Percentiles rank a stretch among this genome's conserved stretches.
phyloP scores from a whole-genome alignment of 2,329 filamentous ascomycete genomes.

The Tolypocladium nubicola region DNA sequence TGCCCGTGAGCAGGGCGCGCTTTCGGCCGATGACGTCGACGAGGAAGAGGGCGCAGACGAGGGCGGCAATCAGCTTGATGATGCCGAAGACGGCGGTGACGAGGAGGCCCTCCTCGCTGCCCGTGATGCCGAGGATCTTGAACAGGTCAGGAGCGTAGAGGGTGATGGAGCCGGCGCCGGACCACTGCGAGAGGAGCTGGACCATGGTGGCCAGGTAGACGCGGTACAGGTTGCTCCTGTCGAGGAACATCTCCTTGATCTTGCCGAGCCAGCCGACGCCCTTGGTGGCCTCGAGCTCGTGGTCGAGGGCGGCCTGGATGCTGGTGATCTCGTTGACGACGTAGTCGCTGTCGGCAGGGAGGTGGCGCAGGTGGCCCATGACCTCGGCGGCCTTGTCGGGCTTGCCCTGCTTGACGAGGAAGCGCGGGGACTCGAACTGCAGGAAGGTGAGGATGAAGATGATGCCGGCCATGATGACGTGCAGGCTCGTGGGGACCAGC shows the following conservation, averaged over 20 bases:
- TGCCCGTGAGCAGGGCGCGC: constrained; percentile 49
- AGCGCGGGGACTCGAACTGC: constrained; percentile 60
- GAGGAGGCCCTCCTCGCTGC: constrained; percentile 57
- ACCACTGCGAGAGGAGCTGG: constrained; percentile 66
- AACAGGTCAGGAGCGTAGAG: constrained; percentile 70
- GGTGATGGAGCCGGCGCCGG: constrained; percentile 62
- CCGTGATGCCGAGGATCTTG: constrained; percentile 57
- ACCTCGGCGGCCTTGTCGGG: constrained; percentile 45
- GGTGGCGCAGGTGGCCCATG: constrained; percentile 48
- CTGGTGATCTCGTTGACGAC: constrained; percentile 49
- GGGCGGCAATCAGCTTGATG: constrained; percentile 56
- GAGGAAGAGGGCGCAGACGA: constrained; percentile 65
- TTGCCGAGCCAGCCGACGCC: constrained; percentile 54
- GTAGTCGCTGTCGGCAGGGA: constrained; percentile 49
- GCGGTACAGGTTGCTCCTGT: constrained; percentile 61
- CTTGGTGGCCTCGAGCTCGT: constrained; percentile 61
- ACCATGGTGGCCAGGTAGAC: constrained; percentile 58
- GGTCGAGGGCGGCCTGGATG: constrained; percentile 56
- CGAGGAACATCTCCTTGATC: constrained; percentile 57
- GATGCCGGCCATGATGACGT: constrained; percentile 66
- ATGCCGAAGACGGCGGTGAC: constrained; percentile 68
- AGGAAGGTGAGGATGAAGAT: constrained; percentile 62
- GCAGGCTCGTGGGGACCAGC: constrained; percentile 62
- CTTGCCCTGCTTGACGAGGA: constrained; percentile 54
- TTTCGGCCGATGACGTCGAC: constrained; percentile 73